Percentiles rank a stretch among this genome's conserved stretches.
Evolutionary conservation across 2,329 filamentous ascomycete species (phyloP).

Genomic region (Boeremia lycopersici): DNA sequence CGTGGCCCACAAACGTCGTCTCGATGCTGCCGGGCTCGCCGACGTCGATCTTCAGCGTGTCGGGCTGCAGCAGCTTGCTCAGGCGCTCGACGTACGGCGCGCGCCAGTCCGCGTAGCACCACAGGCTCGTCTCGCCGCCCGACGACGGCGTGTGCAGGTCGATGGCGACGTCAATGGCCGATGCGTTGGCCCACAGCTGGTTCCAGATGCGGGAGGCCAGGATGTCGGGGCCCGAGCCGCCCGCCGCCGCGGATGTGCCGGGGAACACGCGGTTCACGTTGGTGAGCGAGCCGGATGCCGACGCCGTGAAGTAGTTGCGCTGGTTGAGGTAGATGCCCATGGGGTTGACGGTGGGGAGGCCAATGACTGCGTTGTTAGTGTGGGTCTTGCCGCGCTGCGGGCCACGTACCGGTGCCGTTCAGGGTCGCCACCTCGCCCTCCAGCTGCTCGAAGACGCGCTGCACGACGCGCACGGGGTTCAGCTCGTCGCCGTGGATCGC

Average conservation of each 20-base stretch:
- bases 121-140: constrained; percentile 46
- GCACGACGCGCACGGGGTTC: constrained; percentile 46
- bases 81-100: constrained; percentile 47
- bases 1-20: constrained; percentile 46
- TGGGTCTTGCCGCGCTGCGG: background rate
- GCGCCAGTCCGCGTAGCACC: constrained; percentile 49
- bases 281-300: constrained; percentile 34
- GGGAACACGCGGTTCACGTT: constrained; percentile 48
- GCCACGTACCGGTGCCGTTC: constrained; percentile 43
- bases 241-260: constrained; percentile 30
- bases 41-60: constrained; percentile 49
- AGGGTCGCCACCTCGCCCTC: constrained; percentile 36
- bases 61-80: constrained; percentile 48
- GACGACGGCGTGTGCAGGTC: constrained; percentile 48
- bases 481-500: constrained; percentile 50
- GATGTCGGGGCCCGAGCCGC: constrained; percentile 34
- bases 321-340: constrained; percentile 50
- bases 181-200: constrained; percentile 50
- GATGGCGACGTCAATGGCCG: constrained; percentile 49
- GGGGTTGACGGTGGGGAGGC: constrained; percentile 48
- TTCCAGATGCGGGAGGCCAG: constrained; percentile 46
- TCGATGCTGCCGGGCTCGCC: constrained; percentile 50
- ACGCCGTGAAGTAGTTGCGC: constrained; percentile 46
- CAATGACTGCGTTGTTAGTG: constrained; percentile 39
- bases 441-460: constrained; percentile 43